Evolutionary conservation across 768 basidiomycete genomes (phyloP), one percentile per base, ranked within the genome.

Genomic region (Lactarius sp.): DNA sequence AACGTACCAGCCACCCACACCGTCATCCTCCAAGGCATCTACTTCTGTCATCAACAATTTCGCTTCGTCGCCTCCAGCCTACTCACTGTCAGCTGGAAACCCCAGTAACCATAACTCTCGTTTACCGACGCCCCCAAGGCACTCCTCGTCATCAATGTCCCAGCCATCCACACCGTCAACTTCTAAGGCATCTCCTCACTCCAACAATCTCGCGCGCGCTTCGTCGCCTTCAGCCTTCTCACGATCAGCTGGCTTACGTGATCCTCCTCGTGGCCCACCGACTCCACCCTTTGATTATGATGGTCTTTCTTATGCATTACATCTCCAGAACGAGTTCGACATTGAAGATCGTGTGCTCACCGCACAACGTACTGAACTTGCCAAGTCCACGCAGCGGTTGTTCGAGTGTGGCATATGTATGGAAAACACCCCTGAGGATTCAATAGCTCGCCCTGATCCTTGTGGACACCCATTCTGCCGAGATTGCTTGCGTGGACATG

Each of bases 401-500:
- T 86, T 85, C 61, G 71, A 76, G 46, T 88, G 87, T 66, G 74
- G 75, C 8, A 76, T 88, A 42, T 88, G 87, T 70, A 70, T 82
- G 63, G 87, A 88, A 10, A 70, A 76, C 1, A 70, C 75, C 42
- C 75, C 79, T 0, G 75, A 77, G 53, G 79, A 83, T 52, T 68
- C 73, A 34, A 75, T 79, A 16, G 77, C 81, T 20, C 69, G 67
- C n/a, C 68, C 85, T n/a, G 76, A 73, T 9, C 70, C 36, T 3
- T 88, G 87, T 66, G 65, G 67, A 8, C 86, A 88, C 68, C 63
- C 62, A 13, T 81, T 82, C 69, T 88, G 87, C 71, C 75, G 82
- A 54, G 70, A 73, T 2, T 88, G 87, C 68, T 62, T 86, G 53
- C 74, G 70, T 58, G 65, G 62, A 4, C 79, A 81, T 56, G 72